Evolutionary conservation across 73 alveolate species (phyloP), one percentile per base, ranked within the genome.

Genomic region (Paramecium octaurelia): DNA sequence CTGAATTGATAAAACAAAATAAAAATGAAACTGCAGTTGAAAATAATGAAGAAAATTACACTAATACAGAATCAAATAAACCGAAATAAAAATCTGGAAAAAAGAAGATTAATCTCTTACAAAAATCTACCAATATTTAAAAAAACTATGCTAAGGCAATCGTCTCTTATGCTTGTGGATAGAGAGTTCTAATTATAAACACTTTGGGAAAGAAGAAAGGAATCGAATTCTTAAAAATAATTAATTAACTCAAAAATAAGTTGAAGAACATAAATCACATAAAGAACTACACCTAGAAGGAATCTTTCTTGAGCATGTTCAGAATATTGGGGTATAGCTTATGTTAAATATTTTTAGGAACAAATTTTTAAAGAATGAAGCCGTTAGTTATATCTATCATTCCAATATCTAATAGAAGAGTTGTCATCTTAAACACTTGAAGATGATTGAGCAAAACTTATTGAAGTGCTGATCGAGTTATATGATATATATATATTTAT

Each of bases 401-500:
- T 80, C 91, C 48, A 80, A 80, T 14, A 80, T 80, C 1, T 35
- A 80, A 27, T 21, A 80, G 31, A 80, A 80, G 48, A 80, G 64
- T 44, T 42, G 50, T 9, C 91, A 80, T 42, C 31, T 80, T 4
- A 80, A 80, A 64, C 23, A 48, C 50, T 23, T 42, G 18, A 18
- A 40, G 29, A n/a, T 44, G 29, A 21, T 80, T 4, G 16, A 80
- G 27, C 24, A 80, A 43, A 80, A 48, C 34, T 24, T 80, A 14
- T 48, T 80, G 50, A 80, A 80, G 57, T 48, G 43, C 34, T 80
- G 91, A 80, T 64, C 84, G 84, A 64, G 84, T 64, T 64, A 27
- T 64, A 20, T 64, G 27, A 31, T 27, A 64, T 64, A 31, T 54
- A 54, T 54, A 14, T 54, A 54, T 54, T 18, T 54, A 54, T 54